Evolutionary conservation across 1,284 basidiomycete species (phyloP).

Genomic region (Trichosporon faecale): DNA sequence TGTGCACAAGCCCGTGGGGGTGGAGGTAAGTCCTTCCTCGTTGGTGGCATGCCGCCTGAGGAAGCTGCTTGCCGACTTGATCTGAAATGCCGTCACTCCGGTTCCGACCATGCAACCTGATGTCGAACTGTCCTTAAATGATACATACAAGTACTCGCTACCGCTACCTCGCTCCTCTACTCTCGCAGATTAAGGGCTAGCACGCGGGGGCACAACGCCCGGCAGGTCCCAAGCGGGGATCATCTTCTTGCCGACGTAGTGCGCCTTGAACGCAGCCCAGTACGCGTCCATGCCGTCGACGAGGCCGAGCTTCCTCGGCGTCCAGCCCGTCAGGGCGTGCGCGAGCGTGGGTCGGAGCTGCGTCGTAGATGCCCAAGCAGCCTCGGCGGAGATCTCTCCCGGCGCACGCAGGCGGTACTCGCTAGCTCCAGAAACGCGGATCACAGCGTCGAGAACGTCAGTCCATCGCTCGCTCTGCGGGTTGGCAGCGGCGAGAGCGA

Average conservation of each 20-base stretch:
- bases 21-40: too few relatives aligned
- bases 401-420: constrained; percentile 31
- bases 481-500: constrained; percentile 57
- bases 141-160: not conserved
- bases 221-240: constrained; percentile 27
- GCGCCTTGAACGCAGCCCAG: constrained; percentile 36
- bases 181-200: not conserved
- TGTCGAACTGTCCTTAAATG: not conserved
- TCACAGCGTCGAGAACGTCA: constrained; percentile 55
- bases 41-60: too few relatives aligned
- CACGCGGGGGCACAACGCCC: constrained; percentile 17
- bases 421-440: constrained; percentile 52
- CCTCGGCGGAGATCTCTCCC: constrained; percentile 44
- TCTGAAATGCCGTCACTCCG: too few relatives aligned
- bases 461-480: constrained; percentile 55
- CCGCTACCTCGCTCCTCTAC: not conserved
- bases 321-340: constrained; percentile 56
- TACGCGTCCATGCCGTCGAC: constrained; percentile 57
- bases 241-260: constrained; percentile 27
- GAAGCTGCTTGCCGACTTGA: too few relatives aligned
- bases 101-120: not conserved
- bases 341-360: constrained; percentile 55
- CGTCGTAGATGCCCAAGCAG: constrained; percentile 25
- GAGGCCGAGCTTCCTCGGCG: constrained; percentile 54
- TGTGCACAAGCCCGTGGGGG: too few relatives aligned